phyloP scores from a whole-genome alignment of 148 eudicot genomes.

The Fagopyrum homotropicum region DNA sequence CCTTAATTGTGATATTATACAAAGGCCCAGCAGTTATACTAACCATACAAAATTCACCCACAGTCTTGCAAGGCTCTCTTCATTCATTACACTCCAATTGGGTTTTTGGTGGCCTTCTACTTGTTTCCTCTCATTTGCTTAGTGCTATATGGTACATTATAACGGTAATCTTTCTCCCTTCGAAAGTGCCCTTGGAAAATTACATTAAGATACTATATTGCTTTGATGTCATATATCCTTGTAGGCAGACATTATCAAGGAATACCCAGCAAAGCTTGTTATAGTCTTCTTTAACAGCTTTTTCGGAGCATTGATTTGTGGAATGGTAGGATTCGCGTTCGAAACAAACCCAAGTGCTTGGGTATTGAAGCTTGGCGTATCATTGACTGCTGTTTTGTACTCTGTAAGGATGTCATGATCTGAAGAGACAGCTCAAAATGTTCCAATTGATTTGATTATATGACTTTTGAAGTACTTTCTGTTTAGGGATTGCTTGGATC shows the following conservation, averaged over 20 bases:
- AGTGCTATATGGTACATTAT: slow-evolving; percentile 76
- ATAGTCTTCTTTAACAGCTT: slow-evolving; percentile 46
- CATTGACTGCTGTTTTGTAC: slow-evolving; percentile 31
- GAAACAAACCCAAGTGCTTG: slow-evolving; percentile 32
- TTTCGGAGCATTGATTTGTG: slow-evolving; percentile 48
- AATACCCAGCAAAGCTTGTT: slow-evolving; percentile 34
- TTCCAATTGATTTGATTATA: background rate
- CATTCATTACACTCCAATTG: slow-evolving; percentile 30
- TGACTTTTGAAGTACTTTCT: background rate
- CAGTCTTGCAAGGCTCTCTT: slow-evolving; percentile 14
- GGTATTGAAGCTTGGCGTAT: slow-evolving; percentile 22
- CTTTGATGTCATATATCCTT: background rate
- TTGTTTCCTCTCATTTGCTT: slow-evolving; percentile 51
- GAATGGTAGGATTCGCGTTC: slow-evolving; percentile 22
- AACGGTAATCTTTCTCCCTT: slow-evolving; percentile 35
- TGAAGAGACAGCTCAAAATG: background rate
- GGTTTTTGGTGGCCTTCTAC: slow-evolving; percentile 54
- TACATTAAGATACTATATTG: background rate
- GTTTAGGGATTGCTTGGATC: slow-evolving; percentile 32
- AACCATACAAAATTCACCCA: slow-evolving; percentile 16
- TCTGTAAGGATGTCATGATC: slow-evolving; percentile 23
- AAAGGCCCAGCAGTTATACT: slow-evolving; percentile 42
- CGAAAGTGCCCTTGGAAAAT: background rate
- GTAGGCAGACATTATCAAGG: slow-evolving; percentile 57
- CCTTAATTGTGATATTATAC: slow-evolving; percentile 53